These are phyloP conservation scores for Megacollybia marginata DNA, from an alignment of 768 basidiomycete genomes.

Conservation along the genomic window DNA sequence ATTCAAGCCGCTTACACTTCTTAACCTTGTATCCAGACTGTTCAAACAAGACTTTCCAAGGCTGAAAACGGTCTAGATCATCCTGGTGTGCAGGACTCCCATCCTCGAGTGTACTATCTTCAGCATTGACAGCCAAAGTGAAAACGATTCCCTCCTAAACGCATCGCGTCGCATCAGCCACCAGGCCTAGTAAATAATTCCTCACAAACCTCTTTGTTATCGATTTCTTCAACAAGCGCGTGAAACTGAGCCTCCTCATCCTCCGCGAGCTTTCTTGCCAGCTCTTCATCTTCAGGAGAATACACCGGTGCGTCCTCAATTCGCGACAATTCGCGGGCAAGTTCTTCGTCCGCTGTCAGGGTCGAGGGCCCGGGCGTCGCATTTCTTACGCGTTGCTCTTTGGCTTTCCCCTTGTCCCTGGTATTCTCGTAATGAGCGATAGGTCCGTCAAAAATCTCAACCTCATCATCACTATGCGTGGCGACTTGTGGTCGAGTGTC, in stretches of 20 bases:
- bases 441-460: no score
- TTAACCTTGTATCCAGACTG: conserved; percentile 1
- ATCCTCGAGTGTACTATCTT: conserved; percentile 3
- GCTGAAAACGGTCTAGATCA: conserved; percentile 1
- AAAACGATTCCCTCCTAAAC: conserved; percentile 6
- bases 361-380: no score
- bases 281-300: background rate
- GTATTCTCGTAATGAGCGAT: no score
- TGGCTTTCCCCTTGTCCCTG: no score
- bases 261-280: conserved; percentile 1
- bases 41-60: conserved; percentile 3
- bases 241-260: conserved; percentile 1
- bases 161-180: background rate
- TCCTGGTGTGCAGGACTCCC: conserved; percentile 4
- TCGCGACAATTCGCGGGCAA: no score
- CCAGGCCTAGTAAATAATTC: background rate
- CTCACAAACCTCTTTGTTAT: background rate
- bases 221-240: background rate
- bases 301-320: no score
- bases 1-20: conserved; percentile 1
- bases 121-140: conserved; percentile 1
- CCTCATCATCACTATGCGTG: no score
- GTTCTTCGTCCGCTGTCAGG: no score
- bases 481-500: no score
- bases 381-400: no score